Base-by-base conservation (phyloP, 345 rosid genomes). In the Citrus cavaleriei region DNA sequence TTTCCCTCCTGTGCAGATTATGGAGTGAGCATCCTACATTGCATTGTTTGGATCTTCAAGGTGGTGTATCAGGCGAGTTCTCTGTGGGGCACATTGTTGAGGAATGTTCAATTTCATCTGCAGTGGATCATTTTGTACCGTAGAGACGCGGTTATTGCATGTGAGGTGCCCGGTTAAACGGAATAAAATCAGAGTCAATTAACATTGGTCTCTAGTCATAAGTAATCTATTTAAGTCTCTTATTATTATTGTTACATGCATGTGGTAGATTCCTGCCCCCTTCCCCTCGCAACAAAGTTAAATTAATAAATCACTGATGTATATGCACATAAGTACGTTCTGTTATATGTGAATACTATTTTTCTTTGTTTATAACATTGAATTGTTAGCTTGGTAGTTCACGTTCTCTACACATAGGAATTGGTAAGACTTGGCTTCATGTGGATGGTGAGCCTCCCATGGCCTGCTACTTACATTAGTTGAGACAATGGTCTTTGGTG, bases 1-100 rank as follows among this genome's bases (percentile, higher is more conserved):
- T 24, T 32, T 59, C 70, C 62, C 67, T 49, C 19, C 1, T 71
- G 13, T 81, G 88, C 92, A 91, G 94, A 24, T 75, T 82, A 84
- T 78, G 10, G 94, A 89, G 83, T 89, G 84, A 86, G 72, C 16
- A 49, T 62, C 64, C 38, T 30, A 67, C 70, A 37, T 42, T 70
- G 70, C 73, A 54, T 54, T 70, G 22, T 4, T 34, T 30, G 70
- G 68, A 54, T 59, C 73, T 55, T 72, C 73, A 34, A 27, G 68
- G 72, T 57, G 16, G 54, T 58, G 72, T 73, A 64, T 38, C 66
- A 34, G 55, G 34, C 55, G 1, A 35, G 61, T 24, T 64, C 22
- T 67, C 46, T 61, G 30, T 51, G 49, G 27, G 72, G 51, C 57
- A 35, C 18, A 3, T 18, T 6, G 16, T n/a, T 18, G 55, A 68